These are phyloP conservation scores for Thelonectria olida DNA, from an alignment of 2,329 filamentous ascomycete species.

Conservation along the genomic window DNA sequence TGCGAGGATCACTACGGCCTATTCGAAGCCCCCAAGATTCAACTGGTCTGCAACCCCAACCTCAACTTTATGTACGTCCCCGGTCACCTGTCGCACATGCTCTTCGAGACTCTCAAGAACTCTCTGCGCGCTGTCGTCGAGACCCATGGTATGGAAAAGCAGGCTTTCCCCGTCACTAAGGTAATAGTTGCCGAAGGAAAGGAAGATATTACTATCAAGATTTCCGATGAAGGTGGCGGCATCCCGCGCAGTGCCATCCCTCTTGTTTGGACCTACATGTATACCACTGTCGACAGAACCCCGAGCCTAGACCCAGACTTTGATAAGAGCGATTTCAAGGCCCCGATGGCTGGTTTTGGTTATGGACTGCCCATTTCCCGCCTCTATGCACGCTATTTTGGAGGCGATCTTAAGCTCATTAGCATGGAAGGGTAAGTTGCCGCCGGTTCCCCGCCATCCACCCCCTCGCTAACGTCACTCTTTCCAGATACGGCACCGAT, in stretches of 20 bases:
- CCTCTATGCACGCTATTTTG: constrained; percentile 96
- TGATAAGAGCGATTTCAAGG: constrained; percentile 99
- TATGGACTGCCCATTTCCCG: constrained; percentile 95
- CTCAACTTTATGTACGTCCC: constrained; percentile 99
- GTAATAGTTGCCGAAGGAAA: constrained; percentile 97
- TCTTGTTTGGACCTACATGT: constrained; percentile 99
- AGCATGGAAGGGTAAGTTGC: constrained; percentile 94
- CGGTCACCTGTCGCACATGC: constrained; percentile 98
- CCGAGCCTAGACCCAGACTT: constrained; percentile 96
- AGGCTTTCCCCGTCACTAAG: constrained; percentile 95
- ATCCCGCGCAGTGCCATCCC: constrained; percentile 94
- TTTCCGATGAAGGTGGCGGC: constrained; percentile 94
- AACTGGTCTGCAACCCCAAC: constrained; percentile 93
- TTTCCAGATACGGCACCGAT: constrained; percentile 88
- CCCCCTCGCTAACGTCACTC: constrained; percentile 20
- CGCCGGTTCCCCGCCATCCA: constrained; percentile 5
- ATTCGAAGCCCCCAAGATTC: constrained; percentile 95
- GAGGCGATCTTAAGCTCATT: constrained; percentile 95
- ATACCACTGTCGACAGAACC: constrained; percentile 96
- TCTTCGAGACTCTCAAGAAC: constrained; percentile 99
- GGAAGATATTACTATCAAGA: constrained; percentile 99
- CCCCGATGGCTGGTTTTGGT: constrained; percentile 98
- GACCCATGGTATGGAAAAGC: constrained; percentile 91
- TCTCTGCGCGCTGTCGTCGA: constrained; percentile 96
- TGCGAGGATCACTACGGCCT: constrained; percentile 98